A percentile compares a stretch with the other conserved stretches of the same genome.
phyloP scores from a whole-genome alignment of 306 rosid species.

The Comarum palustre region DNA sequence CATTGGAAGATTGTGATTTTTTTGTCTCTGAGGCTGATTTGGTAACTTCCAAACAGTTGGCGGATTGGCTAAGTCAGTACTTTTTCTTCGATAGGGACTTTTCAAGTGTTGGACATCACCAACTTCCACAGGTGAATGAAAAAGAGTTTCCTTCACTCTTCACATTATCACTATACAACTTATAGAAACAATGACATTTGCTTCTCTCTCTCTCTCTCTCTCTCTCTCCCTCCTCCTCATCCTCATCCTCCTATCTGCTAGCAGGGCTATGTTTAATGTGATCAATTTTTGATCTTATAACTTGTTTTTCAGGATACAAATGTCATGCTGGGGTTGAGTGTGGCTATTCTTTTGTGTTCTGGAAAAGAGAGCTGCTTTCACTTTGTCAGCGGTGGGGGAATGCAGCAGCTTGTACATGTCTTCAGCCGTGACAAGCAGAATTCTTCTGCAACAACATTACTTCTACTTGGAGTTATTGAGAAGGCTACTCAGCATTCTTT shows the following conservation, averaged over 20 bases:
- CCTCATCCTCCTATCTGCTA: conserved; percentile 6
- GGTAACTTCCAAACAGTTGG: conserved; percentile 64
- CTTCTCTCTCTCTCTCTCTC: conserved; percentile 10
- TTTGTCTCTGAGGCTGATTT: conserved; percentile 55
- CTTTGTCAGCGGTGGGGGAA: conserved; percentile 80
- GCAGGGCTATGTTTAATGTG: conserved; percentile 13
- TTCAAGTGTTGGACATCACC: conserved; percentile 37
- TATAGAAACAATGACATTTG: neutral
- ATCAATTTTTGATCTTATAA: conserved; percentile 8
- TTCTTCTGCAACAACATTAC: conserved; percentile 58
- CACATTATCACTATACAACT: neutral
- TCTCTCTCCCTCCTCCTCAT: conserved; percentile 12
- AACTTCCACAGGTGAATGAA: conserved; percentile 56
- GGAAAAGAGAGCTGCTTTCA: conserved; percentile 86
- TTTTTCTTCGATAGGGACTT: conserved; percentile 43
- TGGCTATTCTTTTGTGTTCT: conserved; percentile 87
- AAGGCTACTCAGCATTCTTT: conserved; percentile 76
- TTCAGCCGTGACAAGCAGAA: conserved; percentile 47
- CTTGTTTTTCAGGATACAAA: conserved; percentile 64
- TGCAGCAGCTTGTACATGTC: conserved; percentile 65
- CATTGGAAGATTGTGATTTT: conserved; percentile 37
- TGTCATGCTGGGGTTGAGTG: conserved; percentile 71
- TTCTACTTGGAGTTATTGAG: conserved; percentile 85
- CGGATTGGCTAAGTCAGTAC: conserved; percentile 57
- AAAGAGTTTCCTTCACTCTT: conserved; percentile 16